Evolutionary conservation across 495 filamentous ascomycete species (phyloP), one percentile per base, ranked within the genome.

Genomic region (Achaetomiella virescens): DNA sequence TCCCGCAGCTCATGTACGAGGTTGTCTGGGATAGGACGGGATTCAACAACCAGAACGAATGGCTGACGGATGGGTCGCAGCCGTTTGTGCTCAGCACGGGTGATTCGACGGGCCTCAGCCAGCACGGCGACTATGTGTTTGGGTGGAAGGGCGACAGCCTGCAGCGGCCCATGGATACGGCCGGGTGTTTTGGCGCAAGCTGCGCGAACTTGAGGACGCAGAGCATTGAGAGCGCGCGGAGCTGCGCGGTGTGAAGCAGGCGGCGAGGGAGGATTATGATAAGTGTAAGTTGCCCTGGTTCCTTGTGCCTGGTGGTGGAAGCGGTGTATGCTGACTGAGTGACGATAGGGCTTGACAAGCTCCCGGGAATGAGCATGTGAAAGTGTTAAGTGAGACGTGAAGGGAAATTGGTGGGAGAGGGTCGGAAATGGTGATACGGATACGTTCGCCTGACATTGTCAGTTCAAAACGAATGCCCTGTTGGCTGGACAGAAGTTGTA

Each of bases 1-100:
- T 78, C 47, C 76, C 76, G 12, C 76, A 78, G 65, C 65, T 78
- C 42, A 76, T 78, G 71, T 76, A 74, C 61, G 76, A 78, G 61
- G 72, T 78, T 15, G 74, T 78, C 42, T 78, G 75, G 76, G 72
- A 78, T 65, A 75, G 74, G 20, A 73, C 72, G 14, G 53, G 61
- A 53, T 78, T 77, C 66, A 73, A 76, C 67, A 63, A 78, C 69
- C 60, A 66, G 58, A 53, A 57, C 31, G 46, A 69, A 18, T 78
- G 75, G 75, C 76, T 75, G 27, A 50, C 65, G 8, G 75, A 77
- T 51, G 75, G 75, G 24, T 69, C 67, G 49, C 74, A 78, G 51
- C 76, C 76, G 0, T 79, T 79, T 61, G 70, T 75, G 54, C 69
- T 77, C 40, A 66, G 60, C 60, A 76, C 70, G 9, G 75, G 75